Base-by-base conservation (phyloP, 768 basidiomycete species). In the Gymnopilus junonius region DNA sequence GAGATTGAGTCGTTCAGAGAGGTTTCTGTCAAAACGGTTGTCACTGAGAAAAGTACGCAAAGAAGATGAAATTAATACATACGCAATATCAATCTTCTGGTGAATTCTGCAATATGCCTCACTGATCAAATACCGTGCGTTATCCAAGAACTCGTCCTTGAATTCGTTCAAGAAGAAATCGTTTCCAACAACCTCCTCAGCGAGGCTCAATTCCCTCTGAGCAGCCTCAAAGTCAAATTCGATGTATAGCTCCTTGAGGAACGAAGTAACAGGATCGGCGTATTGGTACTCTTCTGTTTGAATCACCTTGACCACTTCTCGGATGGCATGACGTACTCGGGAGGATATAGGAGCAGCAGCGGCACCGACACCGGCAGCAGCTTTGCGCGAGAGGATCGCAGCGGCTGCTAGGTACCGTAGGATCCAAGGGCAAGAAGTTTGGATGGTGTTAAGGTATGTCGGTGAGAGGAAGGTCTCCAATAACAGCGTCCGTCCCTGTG, bases 101-200 rank as follows among this genome's bases (percentile, higher is more conserved):
- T 99, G 97, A 69, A 99, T 98, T 76, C 95, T 84, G 81, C 96
- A 99, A 78, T 97, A 99, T 14, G 95, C 94, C 81, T 99, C 97
- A 70, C 92, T 95, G 74, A 99, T 92, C 74, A 99, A 80, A 79
- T 93, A 98, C 62, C 97, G 84, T 46, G 97, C 97, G 73, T 97
- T 97, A 73, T 99, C 97, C 75, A 98, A 83, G 74, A 99, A 98
- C 59, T 97, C 96, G 3, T 95, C 95, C 73, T 87, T 88, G 77
- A 93, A 95, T 46, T 93, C 91, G 62, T 85, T 85, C 61, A 98
- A 77, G 87, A 99, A 99, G 80, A 98, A 99, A 77, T 99, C 97
- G 67, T 95, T 88, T 35, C 83, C 85, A 21, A 98, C 87, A 27
- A 98, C 91, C 55, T 84, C 85, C 76, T 93, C 94, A 1, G 93